These are phyloP conservation scores for Massospora cicadina DNA, from an alignment of 371 early-diverging fungal genomes.

Conservation along the genomic window DNA sequence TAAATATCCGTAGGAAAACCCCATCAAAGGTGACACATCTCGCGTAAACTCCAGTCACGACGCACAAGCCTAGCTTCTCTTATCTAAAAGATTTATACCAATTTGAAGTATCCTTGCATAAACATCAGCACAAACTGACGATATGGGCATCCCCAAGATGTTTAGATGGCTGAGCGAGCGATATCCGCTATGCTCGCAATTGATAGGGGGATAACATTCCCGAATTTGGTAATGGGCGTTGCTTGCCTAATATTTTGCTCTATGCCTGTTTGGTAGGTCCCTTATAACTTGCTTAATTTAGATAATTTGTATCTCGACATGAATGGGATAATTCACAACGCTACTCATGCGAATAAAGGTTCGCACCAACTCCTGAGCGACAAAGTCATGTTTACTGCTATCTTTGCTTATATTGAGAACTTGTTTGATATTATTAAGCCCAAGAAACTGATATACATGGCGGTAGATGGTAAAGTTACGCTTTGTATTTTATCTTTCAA, in stretches of 20 bases:
- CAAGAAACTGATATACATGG: constrained; percentile 88
- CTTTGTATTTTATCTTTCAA: not conserved
- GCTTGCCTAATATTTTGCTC: constrained; percentile 6
- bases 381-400: constrained; percentile 83
- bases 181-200: constrained; percentile 85
- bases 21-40: too few relatives aligned
- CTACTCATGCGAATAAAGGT: constrained; percentile 86
- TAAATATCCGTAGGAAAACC: too few relatives aligned
- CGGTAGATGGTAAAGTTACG: constrained; percentile 73
- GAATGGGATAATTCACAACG: constrained; percentile 99
- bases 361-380: constrained; percentile 59
- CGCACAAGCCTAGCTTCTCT: too few relatives aligned
- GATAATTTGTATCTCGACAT: constrained; percentile 96
- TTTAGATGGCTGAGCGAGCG: constrained; percentile 91
- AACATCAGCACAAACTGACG: too few relatives aligned
- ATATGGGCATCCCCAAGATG: constrained; percentile 83
- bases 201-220: constrained; percentile 73
- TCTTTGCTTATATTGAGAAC: constrained; percentile 92
- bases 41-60: too few relatives aligned
- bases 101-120: not conserved
- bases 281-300: constrained; percentile 13
- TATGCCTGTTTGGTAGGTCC: not conserved
- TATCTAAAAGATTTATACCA: not conserved
- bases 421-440: constrained; percentile 85
- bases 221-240: constrained; percentile 64